Evolutionary conservation across 305 asterid species (phyloP).

Genomic region (Salvia sclarea): DNA sequence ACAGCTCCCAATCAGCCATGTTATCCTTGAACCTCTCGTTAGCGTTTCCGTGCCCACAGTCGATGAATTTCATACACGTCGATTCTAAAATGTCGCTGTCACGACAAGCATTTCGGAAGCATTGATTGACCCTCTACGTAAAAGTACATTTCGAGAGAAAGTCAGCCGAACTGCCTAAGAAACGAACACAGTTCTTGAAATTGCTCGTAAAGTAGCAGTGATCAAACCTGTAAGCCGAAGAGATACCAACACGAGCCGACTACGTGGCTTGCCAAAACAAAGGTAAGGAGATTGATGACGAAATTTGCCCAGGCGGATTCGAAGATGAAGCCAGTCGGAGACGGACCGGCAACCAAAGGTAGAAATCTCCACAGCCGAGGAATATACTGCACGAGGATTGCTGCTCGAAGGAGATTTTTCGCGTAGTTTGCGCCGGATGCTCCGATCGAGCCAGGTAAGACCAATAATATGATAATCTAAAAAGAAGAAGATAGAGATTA

Average conservation of each 20-base stretch:
- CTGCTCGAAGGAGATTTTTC: constrained; percentile 65
- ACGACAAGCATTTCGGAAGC: constrained; percentile 72
- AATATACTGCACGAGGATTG: constrained; percentile 69
- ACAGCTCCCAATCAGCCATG: constrained; percentile 41
- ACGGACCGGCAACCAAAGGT: constrained; percentile 72
- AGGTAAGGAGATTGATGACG: constrained; percentile 72
- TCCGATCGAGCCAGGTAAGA: constrained; percentile 54
- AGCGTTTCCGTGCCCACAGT: constrained; percentile 66
- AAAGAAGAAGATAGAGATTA: too few relatives aligned
- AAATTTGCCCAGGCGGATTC: constrained; percentile 91
- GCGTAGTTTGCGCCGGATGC: constrained; percentile 57
- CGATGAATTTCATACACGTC: constrained; percentile 53
- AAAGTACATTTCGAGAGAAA: constrained; percentile 5
- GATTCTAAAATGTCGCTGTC: constrained; percentile 21
- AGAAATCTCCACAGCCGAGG: constrained; percentile 77
- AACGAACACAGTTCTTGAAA: background rate
- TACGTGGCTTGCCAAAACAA: constrained; percentile 77
- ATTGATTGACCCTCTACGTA: constrained; percentile 75
- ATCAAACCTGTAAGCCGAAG: constrained; percentile 55
- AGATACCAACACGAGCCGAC: constrained; percentile 95
- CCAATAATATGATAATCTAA: constrained; percentile 60
- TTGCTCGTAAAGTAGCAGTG: background rate
- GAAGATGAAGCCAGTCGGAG: constrained; percentile 77
- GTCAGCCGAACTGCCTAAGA: background rate
- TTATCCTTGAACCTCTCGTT: constrained; percentile 25